Evolutionary conservation across 1,284 basidiomycete genomes (phyloP).

Genomic region (Ceratobasidium sp.): DNA sequence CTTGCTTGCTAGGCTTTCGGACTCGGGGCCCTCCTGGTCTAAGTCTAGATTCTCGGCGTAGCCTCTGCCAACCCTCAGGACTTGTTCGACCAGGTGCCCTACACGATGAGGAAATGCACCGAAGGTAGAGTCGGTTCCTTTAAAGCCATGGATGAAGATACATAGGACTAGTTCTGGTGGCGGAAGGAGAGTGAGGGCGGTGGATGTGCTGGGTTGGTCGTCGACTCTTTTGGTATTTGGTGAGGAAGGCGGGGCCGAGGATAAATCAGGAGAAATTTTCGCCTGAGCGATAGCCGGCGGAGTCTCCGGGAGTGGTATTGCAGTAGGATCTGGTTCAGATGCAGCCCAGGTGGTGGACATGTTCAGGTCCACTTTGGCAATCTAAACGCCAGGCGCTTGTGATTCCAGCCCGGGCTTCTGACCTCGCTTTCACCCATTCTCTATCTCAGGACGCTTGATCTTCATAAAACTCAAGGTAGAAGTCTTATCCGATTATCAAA

Average conservation of each 20-base stretch:
- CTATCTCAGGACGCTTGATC: neutral
- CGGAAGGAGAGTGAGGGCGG: constrained; percentile 39
- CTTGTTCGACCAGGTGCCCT: constrained; percentile 32
- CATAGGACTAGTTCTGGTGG: constrained; percentile 60
- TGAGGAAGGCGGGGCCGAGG: neutral
- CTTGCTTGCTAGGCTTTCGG: constrained; percentile 59
- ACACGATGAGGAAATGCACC: constrained; percentile 48
- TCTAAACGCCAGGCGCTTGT: neutral
- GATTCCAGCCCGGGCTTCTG: neutral
- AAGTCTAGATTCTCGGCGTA: constrained; percentile 22
- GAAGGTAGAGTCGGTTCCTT: constrained; percentile 82
- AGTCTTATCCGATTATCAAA: neutral
- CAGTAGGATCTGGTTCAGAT: constrained; percentile 1
- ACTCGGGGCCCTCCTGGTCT: constrained; percentile 37
- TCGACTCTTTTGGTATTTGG: neutral
- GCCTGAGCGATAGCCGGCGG: neutral
- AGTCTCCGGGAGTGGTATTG: constrained; percentile 13
- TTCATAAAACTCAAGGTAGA: neutral
- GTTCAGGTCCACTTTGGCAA: neutral
- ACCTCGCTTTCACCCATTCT: neutral
- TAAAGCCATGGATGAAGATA: constrained; percentile 57
- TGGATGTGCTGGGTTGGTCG: neutral
- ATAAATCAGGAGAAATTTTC: neutral
- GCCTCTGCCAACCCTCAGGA: constrained; percentile 26
- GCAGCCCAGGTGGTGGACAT: constrained; percentile 16